A percentile compares a stretch with the other conserved stretches of the same genome.
Evolutionary conservation across 129 eudicot species (phyloP).

Genomic region (Ambrosia artemisiifolia): DNA sequence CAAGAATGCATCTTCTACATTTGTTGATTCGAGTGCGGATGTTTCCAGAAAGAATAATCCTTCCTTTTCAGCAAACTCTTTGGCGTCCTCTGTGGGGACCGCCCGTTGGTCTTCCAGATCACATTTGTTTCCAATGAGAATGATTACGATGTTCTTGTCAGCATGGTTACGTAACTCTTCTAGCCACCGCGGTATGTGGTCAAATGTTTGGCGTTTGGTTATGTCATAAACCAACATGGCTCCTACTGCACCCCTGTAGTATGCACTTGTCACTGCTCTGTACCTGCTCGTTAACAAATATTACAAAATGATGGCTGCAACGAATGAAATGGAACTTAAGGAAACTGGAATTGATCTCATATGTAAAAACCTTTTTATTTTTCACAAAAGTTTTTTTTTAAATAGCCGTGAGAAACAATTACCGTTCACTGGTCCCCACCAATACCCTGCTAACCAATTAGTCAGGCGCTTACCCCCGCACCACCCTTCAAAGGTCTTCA

Average conservation of each 20-base stretch:
- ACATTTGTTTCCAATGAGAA: slow-evolving; percentile 60
- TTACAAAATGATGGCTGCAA: not conserved
- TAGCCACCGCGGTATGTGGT: slow-evolving; percentile 75
- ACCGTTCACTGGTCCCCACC: no score
- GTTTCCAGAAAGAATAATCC: slow-evolving; percentile 91
- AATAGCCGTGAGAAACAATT: no score
- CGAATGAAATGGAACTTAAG: not conserved
- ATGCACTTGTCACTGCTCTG: slow-evolving; percentile 77
- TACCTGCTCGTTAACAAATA: slow-evolving; percentile 42
- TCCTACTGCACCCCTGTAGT: slow-evolving; percentile 73
- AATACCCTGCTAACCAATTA: no score
- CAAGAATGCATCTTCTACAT: slow-evolving; percentile 79
- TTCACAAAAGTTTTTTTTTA: no score
- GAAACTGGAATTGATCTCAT: not conserved
- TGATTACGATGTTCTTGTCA: slow-evolving; percentile 69
- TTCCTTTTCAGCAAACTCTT: slow-evolving; percentile 84
- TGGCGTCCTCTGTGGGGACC: slow-evolving; percentile 86
- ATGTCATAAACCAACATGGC: slow-evolving; percentile 80
- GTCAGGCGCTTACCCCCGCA: no score
- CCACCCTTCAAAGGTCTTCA: no score
- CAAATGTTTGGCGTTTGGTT: slow-evolving; percentile 69
- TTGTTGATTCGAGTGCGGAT: slow-evolving; percentile 81
- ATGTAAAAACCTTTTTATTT: not conserved
- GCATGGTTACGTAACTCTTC: slow-evolving; percentile 74
- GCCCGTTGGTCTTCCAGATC: slow-evolving; percentile 69